A percentile compares a stretch with the other conserved stretches of the same genome.
phyloP scores from a whole-genome alignment of 1,284 basidiomycete genomes.

The Rhizoctonia solani region DNA sequence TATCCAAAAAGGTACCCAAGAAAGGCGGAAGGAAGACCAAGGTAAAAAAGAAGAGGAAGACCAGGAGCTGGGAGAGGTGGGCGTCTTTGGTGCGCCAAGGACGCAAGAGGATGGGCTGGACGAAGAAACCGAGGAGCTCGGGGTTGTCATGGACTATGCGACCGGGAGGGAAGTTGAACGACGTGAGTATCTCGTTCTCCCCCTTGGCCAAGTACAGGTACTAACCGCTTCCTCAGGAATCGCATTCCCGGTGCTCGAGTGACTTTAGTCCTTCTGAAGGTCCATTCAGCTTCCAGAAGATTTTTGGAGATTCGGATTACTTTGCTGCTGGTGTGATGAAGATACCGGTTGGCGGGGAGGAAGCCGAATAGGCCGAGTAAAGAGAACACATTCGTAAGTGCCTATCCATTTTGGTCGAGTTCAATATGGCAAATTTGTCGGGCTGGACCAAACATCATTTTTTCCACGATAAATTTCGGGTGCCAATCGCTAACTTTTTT shows the following conservation, averaged over 20 bases:
- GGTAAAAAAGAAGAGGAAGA: conserved; percentile 49
- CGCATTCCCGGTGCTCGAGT: conserved; percentile 36
- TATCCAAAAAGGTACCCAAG: conserved; percentile 54
- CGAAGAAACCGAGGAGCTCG: conserved; percentile 69
- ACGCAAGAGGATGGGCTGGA: conserved; percentile 86
- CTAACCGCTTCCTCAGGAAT: conserved; percentile 52
- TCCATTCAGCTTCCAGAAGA: conserved; percentile 86
- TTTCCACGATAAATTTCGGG: no score
- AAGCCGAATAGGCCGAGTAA: conserved; percentile 90
- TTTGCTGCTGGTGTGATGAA: conserved; percentile 87
- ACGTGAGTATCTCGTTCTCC: conserved; percentile 57
- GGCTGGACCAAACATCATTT: no score
- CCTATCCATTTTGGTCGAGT: no score
- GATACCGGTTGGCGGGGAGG: conserved; percentile 72
- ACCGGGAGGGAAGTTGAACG: conserved; percentile 63
- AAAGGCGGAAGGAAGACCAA: conserved; percentile 41
- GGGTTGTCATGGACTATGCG: conserved; percentile 71
- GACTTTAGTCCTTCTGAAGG: conserved; percentile 59
- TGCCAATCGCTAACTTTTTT: no score
- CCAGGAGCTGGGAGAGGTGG: conserved; percentile 41
- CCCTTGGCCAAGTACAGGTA: conserved; percentile 20
- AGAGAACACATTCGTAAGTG: conserved; percentile 88
- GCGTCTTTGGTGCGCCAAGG: conserved; percentile 35
- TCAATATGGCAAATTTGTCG: no score
- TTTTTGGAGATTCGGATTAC: conserved; percentile 92